Percentiles rank a stretch among this genome's conserved stretches.
phyloP scores from a whole-genome alignment of 2,329 filamentous ascomycete genomes.

The Pestalotiopsis sp. region DNA sequence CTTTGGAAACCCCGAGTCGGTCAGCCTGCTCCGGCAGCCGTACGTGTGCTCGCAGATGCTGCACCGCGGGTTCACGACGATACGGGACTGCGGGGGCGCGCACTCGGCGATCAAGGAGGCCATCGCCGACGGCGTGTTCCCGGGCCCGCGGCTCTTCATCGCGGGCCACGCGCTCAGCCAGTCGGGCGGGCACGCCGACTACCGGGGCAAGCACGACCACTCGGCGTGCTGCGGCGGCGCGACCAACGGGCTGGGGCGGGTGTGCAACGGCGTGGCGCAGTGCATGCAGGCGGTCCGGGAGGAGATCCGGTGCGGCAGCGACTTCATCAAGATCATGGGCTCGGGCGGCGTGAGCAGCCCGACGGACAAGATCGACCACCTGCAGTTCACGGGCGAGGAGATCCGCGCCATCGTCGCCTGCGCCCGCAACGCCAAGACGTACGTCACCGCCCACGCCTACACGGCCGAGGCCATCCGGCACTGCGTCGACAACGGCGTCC shows the following conservation, averaged over 20 bases:
- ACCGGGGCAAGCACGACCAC: constrained; percentile 41
- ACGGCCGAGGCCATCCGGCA: constrained; percentile 52
- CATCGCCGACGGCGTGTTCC: constrained; percentile 48
- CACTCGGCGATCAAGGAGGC: constrained; percentile 50
- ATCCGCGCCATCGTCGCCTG: constrained; percentile 52
- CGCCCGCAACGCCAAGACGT: constrained; percentile 48
- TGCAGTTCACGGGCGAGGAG: constrained; percentile 56
- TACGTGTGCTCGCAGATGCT: constrained; percentile 50
- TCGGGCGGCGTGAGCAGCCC: constrained; percentile 54
- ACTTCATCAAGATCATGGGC: constrained; percentile 62
- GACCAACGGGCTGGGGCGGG: constrained; percentile 39
- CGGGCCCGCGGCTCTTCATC: constrained; percentile 53
- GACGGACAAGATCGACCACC: constrained; percentile 50
- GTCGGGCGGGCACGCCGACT: constrained; percentile 55
- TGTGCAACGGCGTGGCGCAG: constrained; percentile 52
- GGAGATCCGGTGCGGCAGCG: constrained; percentile 50
- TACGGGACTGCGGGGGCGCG: constrained; percentile 57
- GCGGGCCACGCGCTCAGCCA: constrained; percentile 52
- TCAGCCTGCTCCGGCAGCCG: constrained; percentile 41
- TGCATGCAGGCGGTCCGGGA: constrained; percentile 52
- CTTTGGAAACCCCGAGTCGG: constrained; percentile 26
- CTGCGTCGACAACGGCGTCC: constrained; percentile 52
- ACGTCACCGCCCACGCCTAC: constrained; percentile 57
- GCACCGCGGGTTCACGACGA: constrained; percentile 52
- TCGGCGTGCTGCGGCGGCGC: constrained; percentile 48